Evolutionary conservation across 78 protist genomes (phyloP).

Genomic region (Trichosphaerium sp.): DNA sequence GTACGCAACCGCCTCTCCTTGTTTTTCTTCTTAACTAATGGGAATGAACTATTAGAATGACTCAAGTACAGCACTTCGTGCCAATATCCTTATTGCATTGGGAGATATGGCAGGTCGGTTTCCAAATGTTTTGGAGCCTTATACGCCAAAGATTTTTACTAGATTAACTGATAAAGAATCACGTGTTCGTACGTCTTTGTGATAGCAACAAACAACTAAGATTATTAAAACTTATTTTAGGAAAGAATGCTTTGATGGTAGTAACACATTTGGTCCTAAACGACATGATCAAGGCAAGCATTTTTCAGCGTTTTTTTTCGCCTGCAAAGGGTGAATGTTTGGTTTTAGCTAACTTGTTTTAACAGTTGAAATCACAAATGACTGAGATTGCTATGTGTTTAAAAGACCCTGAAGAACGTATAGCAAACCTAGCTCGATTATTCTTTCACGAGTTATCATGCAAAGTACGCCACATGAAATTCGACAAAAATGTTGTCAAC

Average conservation of each 20-base stretch:
- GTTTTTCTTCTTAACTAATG: too few relatives aligned
- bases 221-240: too few relatives aligned
- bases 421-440: conserved; percentile 23
- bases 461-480: conserved; percentile 23
- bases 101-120: conserved; percentile 80
- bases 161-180: conserved; percentile 57
- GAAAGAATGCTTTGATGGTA: conserved; percentile 78
- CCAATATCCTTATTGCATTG: conserved; percentile 72
- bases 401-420: conserved; percentile 32
- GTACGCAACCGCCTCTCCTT: too few relatives aligned
- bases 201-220: conserved; percentile 40
- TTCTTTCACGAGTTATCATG: conserved; percentile 59
- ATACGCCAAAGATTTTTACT: conserved; percentile 59
- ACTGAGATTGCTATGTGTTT: conserved; percentile 57
- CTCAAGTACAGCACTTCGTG: conserved; percentile 36
- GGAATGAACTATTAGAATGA: too few relatives aligned
- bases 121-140: conserved; percentile 88
- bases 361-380: conserved; percentile 34
- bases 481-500: not conserved
- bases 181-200: conserved; percentile 31
- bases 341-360: not conserved
- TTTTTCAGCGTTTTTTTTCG: not conserved
- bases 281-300: conserved; percentile 74
- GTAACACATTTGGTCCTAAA: conserved; percentile 84
- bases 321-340: too few relatives aligned